phyloP scores from a whole-genome alignment of 495 filamentous ascomycete genomes.

The Diplogelasinospora grovesii region DNA sequence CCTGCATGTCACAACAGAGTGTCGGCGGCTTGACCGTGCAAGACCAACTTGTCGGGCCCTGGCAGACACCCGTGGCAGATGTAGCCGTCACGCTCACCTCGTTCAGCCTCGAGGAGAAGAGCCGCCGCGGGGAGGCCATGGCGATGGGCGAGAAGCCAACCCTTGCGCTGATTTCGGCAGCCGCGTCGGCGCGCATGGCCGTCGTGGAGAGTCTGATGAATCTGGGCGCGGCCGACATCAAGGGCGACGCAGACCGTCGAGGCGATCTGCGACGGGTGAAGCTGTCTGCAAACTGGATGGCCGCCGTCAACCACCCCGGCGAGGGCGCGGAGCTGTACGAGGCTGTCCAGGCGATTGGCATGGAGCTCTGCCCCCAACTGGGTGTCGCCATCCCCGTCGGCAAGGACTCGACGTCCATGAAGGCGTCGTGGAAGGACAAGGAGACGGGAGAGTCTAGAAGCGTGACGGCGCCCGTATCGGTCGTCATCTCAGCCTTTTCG shows the following conservation, averaged over 20 bases:
- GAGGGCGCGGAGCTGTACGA: constrained; percentile 94
- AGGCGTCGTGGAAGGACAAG: constrained; percentile 85
- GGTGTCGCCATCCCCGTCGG: constrained; percentile 92
- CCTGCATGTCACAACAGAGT: too few relatives aligned
- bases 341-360: constrained; percentile 85
- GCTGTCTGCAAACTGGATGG: constrained; percentile 98
- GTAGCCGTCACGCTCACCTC: constrained; percentile 86
- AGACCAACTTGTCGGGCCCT: constrained; percentile 94
- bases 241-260: constrained; percentile 48
- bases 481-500: constrained; percentile 86
- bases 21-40: constrained; percentile 83
- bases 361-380: constrained; percentile 74
- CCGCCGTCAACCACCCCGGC: constrained; percentile 83
- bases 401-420: constrained; percentile 98
- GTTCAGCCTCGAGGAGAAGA: constrained; percentile 52
- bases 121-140: constrained; percentile 91
- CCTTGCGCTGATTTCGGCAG: constrained; percentile 82
- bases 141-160: constrained; percentile 93
- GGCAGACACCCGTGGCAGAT: constrained; percentile 93
- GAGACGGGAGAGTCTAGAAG: constrained; percentile 71
- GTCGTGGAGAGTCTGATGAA: constrained; percentile 94
- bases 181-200: constrained; percentile 93
- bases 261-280: constrained; percentile 61
- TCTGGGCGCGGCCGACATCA: constrained; percentile 76
- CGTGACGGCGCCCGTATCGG: constrained; percentile 84